Percentiles rank a stretch among this genome's conserved stretches.
phyloP scores from a whole-genome alignment of 2,329 filamentous ascomycete species.

The Colletotrichum sp. region DNA sequence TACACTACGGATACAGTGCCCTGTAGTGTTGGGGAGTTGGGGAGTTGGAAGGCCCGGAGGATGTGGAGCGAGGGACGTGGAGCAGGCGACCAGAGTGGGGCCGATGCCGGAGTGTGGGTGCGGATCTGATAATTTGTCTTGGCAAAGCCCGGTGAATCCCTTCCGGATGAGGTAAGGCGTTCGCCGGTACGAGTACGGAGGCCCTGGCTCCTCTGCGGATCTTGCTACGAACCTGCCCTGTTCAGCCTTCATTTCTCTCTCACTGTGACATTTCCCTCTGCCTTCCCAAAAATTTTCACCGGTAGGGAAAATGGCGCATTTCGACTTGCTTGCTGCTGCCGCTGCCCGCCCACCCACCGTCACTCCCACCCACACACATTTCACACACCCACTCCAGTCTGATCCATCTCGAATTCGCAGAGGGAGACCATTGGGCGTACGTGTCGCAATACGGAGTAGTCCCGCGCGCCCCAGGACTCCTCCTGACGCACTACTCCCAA shows the following conservation, averaged over 20 bases:
- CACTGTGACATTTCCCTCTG: neutral
- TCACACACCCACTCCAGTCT: neutral
- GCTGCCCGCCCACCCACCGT: neutral
- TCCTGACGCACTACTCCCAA: neutral
- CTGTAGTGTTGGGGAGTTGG: neutral
- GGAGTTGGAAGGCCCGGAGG: neutral
- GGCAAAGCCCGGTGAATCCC: neutral
- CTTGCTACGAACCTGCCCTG: neutral
- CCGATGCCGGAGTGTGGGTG: constrained; percentile 11
- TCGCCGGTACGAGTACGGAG: neutral
- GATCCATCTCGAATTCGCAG: neutral
- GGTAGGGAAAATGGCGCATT: constrained; percentile 20
- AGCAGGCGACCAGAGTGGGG: constrained; percentile 8
- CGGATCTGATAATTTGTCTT: constrained; percentile 26
- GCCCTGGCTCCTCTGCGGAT: constrained; percentile 1
- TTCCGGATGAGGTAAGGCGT: neutral
- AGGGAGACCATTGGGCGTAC: neutral
- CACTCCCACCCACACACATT: neutral
- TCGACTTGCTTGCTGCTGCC: neutral
- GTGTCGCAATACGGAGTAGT: neutral
- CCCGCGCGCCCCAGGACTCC: neutral
- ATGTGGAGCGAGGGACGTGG: neutral
- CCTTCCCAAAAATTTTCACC: neutral
- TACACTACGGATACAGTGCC: neutral
- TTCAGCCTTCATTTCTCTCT: neutral